Evolutionary conservation across 495 filamentous ascomycete species (phyloP).

Genomic region (Xylaria curta): DNA sequence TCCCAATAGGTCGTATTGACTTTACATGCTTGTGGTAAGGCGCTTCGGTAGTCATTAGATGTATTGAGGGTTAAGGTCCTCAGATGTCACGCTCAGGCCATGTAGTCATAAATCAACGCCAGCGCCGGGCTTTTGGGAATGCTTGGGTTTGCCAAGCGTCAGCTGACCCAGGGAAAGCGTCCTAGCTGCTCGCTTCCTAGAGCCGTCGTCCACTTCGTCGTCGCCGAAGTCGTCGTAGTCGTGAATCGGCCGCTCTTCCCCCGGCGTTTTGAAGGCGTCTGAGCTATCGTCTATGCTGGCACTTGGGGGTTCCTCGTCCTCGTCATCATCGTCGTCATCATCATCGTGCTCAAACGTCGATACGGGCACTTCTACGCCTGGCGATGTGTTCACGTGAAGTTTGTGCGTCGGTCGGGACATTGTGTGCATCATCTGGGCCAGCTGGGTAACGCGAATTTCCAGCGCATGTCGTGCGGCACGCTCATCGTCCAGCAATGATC

Average conservation of each 20-base stretch:
- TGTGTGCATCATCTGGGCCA: slow-evolving; percentile 52
- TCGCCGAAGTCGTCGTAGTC: slow-evolving; percentile 54
- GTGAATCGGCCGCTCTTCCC: slow-evolving; percentile 44
- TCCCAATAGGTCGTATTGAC: too few relatives aligned
- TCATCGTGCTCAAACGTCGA: slow-evolving; percentile 46
- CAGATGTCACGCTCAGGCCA: slow-evolving; percentile 28
- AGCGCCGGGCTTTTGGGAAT: slow-evolving; percentile 23
- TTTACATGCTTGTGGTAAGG: neutral
- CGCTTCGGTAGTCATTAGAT: neutral
- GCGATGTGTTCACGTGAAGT: slow-evolving; percentile 31
- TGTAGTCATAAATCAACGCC: slow-evolving; percentile 42
- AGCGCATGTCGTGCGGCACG: slow-evolving; percentile 55
- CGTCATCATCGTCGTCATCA: slow-evolving; percentile 32
- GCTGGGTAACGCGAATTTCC: slow-evolving; percentile 56
- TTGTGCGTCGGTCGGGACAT: slow-evolving; percentile 43
- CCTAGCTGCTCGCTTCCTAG: slow-evolving; percentile 50
- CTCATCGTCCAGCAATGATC: slow-evolving; percentile 56
- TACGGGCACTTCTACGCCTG: slow-evolving; percentile 35
- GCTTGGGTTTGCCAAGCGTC: slow-evolving; percentile 47
- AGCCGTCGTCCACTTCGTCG: slow-evolving; percentile 43
- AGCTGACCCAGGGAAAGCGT: slow-evolving; percentile 59
- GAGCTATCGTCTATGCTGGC: slow-evolving; percentile 35
- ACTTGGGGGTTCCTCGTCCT: slow-evolving; percentile 40
- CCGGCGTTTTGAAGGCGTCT: slow-evolving; percentile 54
- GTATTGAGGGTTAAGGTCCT: neutral